Conservation (phyloP, 2,329 filamentous ascomycete species). For the Cladosporium phlei region DNA sequence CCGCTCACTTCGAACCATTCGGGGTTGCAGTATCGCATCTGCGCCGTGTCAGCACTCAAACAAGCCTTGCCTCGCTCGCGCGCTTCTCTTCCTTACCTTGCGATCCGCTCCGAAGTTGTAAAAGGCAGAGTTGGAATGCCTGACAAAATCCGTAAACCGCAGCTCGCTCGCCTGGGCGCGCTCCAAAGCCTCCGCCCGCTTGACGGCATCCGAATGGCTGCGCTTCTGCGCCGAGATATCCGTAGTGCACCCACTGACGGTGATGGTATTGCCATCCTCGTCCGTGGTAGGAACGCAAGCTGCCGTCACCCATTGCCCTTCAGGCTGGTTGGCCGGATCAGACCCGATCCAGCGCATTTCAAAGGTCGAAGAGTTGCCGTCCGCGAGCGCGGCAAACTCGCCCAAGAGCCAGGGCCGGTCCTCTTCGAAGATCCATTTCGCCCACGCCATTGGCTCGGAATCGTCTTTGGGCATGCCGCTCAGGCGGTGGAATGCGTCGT, state of each 20-base stretch:
- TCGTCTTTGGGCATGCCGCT: slow-evolving; percentile 17
- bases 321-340: slow-evolving; percentile 11
- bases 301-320: slow-evolving; percentile 22
- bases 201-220: slow-evolving; percentile 33
- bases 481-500: slow-evolving; percentile 20
- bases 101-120: neutral
- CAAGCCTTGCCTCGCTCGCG: neutral
- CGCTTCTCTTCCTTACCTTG: neutral
- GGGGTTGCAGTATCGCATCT: slow-evolving; percentile 41
- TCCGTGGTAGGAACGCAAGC: slow-evolving; percentile 20
- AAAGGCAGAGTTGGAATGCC: slow-evolving; percentile 29
- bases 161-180: slow-evolving; percentile 35
- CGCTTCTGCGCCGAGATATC: slow-evolving; percentile 24
- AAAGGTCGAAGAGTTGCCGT: neutral
- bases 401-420: slow-evolving; percentile 17
- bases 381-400: neutral
- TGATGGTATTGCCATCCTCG: slow-evolving; percentile 15
- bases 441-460: slow-evolving; percentile 11
- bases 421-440: slow-evolving; percentile 18
- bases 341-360: slow-evolving; percentile 12
- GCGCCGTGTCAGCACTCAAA: slow-evolving; percentile 16
- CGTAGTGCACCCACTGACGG: slow-evolving; percentile 24
- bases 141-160: slow-evolving; percentile 21
- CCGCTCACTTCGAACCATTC: slow-evolving; percentile 48
- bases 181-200: slow-evolving; percentile 39